Evolutionary conservation across 1,139 yeast genomes (phyloP), one percentile per base, ranked within the genome.

Genomic region (Geotrichum armillariae): DNA sequence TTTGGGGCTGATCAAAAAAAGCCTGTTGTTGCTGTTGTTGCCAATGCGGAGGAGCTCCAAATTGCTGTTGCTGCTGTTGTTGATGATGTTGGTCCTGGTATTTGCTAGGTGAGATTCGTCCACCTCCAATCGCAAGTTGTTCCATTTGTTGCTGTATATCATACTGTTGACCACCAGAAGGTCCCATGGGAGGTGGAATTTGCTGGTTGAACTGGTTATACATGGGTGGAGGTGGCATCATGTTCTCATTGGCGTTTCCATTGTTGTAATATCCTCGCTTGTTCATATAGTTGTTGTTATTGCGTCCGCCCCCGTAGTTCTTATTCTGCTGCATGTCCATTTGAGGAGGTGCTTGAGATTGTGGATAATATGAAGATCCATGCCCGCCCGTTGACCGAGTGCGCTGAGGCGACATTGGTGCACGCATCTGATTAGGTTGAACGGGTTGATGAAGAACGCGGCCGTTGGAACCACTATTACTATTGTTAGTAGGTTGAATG

Each of bases 361-460:
- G 49, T 12, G 32, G 22, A 31, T 18, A 47, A 23, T 32, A 47
- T 18, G 21, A 20, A 17, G 51, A 37, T 14, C 42, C 42, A n/a
- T 40, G 44, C 4, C 49, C 49, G 2, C 51, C 51, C 41, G 47
- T 29, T 3, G 51, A 47, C 3, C 47, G 41, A 17, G 51, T 37
- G 29, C 51, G 36, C 38, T 47, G 51, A 18, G 44, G 47, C 7
- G 47, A 17, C 25, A 42, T 20, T 18, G 37, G 43, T 11, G 51
- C 34, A 7, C 51, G 41, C 25, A 38, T 21, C 17, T 14, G 23
- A 12, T 18, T 11, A 9, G 42, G 17, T 5, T 33, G 42, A 5
- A 43, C 16, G 11, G 29, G 42, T 37, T 41, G 47, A 8, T 47
- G 41, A 27, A 37, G 27, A 6, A 36, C 21, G n/a, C 41, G 14